Percentiles rank a stretch among this genome's conserved stretches.
These are phyloP conservation scores for Penicillium lagena DNA, from an alignment of 495 filamentous ascomycete genomes.

Conservation along the genomic window DNA sequence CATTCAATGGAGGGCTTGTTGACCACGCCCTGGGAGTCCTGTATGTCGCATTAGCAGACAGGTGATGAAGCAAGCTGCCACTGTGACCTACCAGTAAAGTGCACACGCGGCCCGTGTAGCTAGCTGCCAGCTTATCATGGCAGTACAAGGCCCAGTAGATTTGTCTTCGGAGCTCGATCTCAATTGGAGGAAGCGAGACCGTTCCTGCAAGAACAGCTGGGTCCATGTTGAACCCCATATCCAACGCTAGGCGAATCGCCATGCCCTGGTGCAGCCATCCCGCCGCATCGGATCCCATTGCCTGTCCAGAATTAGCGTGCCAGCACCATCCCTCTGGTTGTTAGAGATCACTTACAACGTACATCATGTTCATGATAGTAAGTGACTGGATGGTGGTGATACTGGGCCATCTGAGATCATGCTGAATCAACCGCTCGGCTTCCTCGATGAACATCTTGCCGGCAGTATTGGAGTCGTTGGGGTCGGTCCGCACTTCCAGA, in stretches of 20 bases:
- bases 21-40: conserved; percentile 24
- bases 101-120: conserved; percentile 25
- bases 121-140: conserved; percentile 23
- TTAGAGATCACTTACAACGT: conserved; percentile 12
- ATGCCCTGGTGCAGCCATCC: conserved; percentile 25
- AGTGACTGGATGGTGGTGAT: conserved; percentile 76
- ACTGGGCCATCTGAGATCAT: conserved; percentile 48
- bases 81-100: conserved; percentile 18
- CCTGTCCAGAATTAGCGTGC: conserved; percentile 2
- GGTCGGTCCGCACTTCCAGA: conserved; percentile 54
- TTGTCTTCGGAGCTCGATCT: conserved; percentile 23
- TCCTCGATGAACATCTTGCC: conserved; percentile 71
- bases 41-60: not conserved
- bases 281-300: conserved; percentile 21
- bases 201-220: conserved; percentile 14
- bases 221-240: conserved; percentile 27
- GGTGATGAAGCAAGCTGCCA: not conserved
- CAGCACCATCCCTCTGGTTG: no score
- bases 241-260: conserved; percentile 19
- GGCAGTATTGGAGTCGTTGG: conserved; percentile 53
- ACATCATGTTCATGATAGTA: conserved; percentile 54
- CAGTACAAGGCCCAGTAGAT: conserved; percentile 27
- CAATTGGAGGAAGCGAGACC: conserved; percentile 12
- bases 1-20: conserved; percentile 18
- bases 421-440: conserved; percentile 49